phyloP scores from a whole-genome alignment of 495 filamentous ascomycete genomes.

The Penicillium chermesinum region DNA sequence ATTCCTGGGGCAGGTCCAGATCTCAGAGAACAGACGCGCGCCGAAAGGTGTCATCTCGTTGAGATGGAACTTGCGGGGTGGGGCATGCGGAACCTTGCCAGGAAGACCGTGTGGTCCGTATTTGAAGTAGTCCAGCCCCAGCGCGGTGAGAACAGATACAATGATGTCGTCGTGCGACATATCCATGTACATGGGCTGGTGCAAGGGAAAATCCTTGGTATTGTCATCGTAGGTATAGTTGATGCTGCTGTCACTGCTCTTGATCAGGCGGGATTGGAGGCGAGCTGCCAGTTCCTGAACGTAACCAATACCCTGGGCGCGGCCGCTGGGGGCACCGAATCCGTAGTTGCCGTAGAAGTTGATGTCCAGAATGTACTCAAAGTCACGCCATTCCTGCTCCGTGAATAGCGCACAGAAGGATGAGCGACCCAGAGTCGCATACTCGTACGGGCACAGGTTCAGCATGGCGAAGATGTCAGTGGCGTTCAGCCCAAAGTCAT shows the following conservation, averaged over 20 bases:
- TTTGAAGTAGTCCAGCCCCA: slow-evolving; percentile 45
- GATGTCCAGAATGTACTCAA: slow-evolving; percentile 54
- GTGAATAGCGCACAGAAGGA: slow-evolving; percentile 53
- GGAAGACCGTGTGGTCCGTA: slow-evolving; percentile 46
- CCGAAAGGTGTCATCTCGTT: slow-evolving; percentile 52
- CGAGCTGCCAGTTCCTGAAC: slow-evolving; percentile 58
- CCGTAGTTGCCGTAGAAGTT: slow-evolving; percentile 52
- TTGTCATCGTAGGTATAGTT: slow-evolving; percentile 52
- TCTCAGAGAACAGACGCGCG: slow-evolving; percentile 56
- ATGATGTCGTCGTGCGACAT: slow-evolving; percentile 41
- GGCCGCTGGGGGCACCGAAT: slow-evolving; percentile 54
- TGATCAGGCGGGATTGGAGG: slow-evolving; percentile 47
- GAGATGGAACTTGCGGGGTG: slow-evolving; percentile 16
- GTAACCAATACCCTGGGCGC: slow-evolving; percentile 60
- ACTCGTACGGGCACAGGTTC: slow-evolving; percentile 35
- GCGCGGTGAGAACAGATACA: slow-evolving; percentile 41
- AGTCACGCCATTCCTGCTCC: slow-evolving; percentile 52
- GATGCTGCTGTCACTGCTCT: slow-evolving; percentile 52
- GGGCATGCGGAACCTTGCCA: slow-evolving; percentile 41
- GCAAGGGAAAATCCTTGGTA: slow-evolving; percentile 40
- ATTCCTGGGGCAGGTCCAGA: slow-evolving; percentile 33
- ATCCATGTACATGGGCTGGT: slow-evolving; percentile 48
- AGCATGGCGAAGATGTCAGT: slow-evolving; percentile 51
- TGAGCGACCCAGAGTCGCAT: slow-evolving; percentile 23
- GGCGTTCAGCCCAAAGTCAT: slow-evolving; percentile 44